phyloP scores from a whole-genome alignment of 1,139 yeast species.

The Hemisphaericaspora lyxosophila region DNA sequence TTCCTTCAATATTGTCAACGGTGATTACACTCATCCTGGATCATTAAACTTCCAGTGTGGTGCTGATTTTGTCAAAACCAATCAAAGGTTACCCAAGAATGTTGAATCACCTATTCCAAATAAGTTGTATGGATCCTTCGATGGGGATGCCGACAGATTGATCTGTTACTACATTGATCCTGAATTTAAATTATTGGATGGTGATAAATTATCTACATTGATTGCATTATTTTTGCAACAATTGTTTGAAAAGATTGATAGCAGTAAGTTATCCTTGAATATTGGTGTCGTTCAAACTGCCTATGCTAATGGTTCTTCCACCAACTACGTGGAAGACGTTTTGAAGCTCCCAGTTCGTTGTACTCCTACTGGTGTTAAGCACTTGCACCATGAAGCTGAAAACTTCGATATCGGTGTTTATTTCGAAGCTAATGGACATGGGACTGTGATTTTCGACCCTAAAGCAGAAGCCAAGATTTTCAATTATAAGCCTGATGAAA shows the following conservation, averaged over 20 bases:
- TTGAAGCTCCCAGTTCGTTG: constrained; percentile 79
- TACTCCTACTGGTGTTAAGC: constrained; percentile 96
- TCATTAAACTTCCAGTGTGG: constrained; percentile 81
- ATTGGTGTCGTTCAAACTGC: constrained; percentile 97
- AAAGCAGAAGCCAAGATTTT: constrained; percentile 45
- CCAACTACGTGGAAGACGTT: constrained; percentile 61
- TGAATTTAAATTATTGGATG: constrained; percentile 75
- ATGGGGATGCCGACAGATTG: constrained; percentile 97
- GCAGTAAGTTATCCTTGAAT: constrained; percentile 38
- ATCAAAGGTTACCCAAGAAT: constrained; percentile 73
- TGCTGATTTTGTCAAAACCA: constrained; percentile 92
- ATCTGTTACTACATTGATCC: constrained; percentile 67
- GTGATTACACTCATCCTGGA: constrained; percentile 52
- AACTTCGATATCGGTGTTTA: constrained; percentile 88
- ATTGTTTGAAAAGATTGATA: constrained; percentile 42
- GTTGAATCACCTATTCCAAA: constrained; percentile 40
- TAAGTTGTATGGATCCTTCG: constrained; percentile 77
- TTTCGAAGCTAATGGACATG: constrained; percentile 99
- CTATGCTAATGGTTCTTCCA: constrained; percentile 92
- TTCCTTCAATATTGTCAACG: constrained; percentile 56
- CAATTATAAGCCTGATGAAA: constrained; percentile 20
- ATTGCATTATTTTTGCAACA: constrained; percentile 68
- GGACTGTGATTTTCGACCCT: constrained; percentile 82
- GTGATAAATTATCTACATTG: constrained; percentile 89
- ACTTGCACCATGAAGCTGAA: constrained; percentile 85